Conservation (phyloP, 2,329 filamentous ascomycete species). For the Pseudogymnoascus sp. region DNA sequence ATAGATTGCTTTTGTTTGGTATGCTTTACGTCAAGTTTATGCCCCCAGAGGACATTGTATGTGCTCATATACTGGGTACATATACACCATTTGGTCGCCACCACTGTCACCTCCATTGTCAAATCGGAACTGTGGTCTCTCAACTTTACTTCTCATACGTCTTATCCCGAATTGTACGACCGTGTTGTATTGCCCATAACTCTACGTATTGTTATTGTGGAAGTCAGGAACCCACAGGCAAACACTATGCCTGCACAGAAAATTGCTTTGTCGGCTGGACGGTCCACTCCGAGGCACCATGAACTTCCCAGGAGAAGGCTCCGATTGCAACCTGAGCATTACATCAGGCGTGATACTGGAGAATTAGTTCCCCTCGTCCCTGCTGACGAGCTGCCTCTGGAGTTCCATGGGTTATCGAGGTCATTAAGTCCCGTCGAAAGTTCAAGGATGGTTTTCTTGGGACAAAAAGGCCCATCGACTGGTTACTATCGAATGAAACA, state of each 20-base stretch:
- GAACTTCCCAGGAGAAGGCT: not conserved
- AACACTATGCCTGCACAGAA: not conserved
- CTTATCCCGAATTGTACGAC: not conserved
- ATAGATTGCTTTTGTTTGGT: not conserved
- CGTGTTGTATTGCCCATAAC: not conserved
- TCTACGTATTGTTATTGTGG: not conserved
- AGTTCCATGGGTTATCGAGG: conserved; percentile 33
- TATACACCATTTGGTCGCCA: not conserved
- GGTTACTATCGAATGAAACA: conserved; percentile 20
- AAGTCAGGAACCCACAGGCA: not conserved
- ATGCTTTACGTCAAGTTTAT: not conserved
- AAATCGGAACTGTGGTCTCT: not conserved
- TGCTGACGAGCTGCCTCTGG: conserved; percentile 43
- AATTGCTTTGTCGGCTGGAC: not conserved
- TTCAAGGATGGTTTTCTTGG: conserved; percentile 26
- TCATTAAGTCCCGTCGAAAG: conserved; percentile 32
- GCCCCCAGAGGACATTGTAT: not conserved
- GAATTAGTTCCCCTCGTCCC: conserved; percentile 49
- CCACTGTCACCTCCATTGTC: not conserved
- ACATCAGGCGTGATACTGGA: conserved; percentile 37
- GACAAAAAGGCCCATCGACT: conserved; percentile 34
- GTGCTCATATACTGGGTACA: not conserved
- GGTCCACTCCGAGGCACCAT: not conserved
- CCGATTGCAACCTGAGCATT: conserved; percentile 29
- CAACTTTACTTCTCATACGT: not conserved